Evolutionary conservation across 106 monocot species (phyloP).

Genomic region (Vanilla planifolia): DNA sequence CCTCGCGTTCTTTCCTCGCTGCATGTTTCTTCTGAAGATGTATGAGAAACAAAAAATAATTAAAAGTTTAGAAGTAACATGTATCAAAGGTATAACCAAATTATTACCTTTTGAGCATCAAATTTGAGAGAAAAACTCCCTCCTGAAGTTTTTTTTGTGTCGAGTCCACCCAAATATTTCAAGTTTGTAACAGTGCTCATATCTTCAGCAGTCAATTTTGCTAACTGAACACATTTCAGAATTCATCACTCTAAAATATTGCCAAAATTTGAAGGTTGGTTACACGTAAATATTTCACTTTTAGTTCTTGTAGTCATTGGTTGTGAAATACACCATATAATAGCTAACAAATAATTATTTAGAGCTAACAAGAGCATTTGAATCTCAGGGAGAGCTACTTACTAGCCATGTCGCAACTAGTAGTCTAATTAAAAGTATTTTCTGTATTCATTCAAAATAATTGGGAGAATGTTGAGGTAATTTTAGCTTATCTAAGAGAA

Average conservation of each 20-base stretch:
- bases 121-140: constrained; percentile 42
- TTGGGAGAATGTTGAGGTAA: too few species aligned
- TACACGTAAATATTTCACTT: too few species aligned
- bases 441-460: too few species aligned
- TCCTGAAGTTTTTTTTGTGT: constrained; percentile 45
- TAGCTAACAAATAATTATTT: too few species aligned
- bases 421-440: too few species aligned
- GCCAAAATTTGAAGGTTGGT: not conserved
- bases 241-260: constrained; percentile 1
- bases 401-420: too few species aligned
- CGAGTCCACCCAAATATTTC: constrained; percentile 52
- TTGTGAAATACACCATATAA: too few species aligned
- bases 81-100: not conserved
- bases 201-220: constrained; percentile 55
- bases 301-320: too few species aligned
- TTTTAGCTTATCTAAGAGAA: too few species aligned
- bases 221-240: constrained; percentile 39
- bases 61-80: not conserved
- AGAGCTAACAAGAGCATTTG: too few species aligned
- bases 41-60: not conserved
- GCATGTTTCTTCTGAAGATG: constrained; percentile 53
- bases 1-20: constrained; percentile 42
- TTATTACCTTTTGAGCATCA: constrained; percentile 43
- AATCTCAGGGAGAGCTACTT: too few species aligned
- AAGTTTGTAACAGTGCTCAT: constrained; percentile 50